A percentile compares a stretch with the other conserved stretches of the same genome.
These are phyloP conservation scores for Carpinus viminea DNA, from an alignment of 306 rosid genomes.

Conservation along the genomic window DNA sequence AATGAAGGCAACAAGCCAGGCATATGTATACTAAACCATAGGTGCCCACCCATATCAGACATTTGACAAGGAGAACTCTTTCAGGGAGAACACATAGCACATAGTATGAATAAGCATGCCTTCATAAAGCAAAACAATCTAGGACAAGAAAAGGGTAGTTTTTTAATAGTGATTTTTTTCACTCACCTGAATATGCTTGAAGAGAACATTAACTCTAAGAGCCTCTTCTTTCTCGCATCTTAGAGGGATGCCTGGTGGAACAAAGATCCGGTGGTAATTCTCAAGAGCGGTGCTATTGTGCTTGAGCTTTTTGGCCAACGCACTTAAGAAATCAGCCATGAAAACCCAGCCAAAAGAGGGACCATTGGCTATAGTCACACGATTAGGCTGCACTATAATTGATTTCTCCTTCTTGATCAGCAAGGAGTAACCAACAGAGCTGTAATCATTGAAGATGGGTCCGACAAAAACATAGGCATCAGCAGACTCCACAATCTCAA, in stretches of 20 bases:
- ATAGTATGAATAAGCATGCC: neutral
- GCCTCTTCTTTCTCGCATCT: constrained; percentile 57
- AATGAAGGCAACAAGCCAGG: neutral
- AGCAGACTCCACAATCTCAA: constrained; percentile 89
- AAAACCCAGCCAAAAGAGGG: constrained; percentile 87
- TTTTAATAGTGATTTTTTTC: neutral
- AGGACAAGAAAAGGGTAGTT: neutral
- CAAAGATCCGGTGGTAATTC: constrained; percentile 67
- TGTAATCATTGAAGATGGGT: constrained; percentile 81
- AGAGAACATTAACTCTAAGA: constrained; percentile 75
- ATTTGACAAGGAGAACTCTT: neutral
- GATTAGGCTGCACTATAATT: constrained; percentile 61
- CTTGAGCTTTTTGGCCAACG: constrained; percentile 68
- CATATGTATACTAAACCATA: neutral
- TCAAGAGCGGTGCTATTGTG: constrained; percentile 62
- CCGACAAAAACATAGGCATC: constrained; percentile 90
- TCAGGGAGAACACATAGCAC: neutral
- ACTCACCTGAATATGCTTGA: constrained; percentile 71
- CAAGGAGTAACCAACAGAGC: constrained; percentile 91
- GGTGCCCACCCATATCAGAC: neutral
- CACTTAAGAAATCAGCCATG: constrained; percentile 76
- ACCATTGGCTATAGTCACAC: constrained; percentile 80
- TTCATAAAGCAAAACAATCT: neutral
- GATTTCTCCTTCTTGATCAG: constrained; percentile 74
- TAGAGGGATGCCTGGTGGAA: constrained; percentile 65